phyloP scores from a whole-genome alignment of 2,329 filamentous ascomycete genomes.

The Apiospora hydei region DNA sequence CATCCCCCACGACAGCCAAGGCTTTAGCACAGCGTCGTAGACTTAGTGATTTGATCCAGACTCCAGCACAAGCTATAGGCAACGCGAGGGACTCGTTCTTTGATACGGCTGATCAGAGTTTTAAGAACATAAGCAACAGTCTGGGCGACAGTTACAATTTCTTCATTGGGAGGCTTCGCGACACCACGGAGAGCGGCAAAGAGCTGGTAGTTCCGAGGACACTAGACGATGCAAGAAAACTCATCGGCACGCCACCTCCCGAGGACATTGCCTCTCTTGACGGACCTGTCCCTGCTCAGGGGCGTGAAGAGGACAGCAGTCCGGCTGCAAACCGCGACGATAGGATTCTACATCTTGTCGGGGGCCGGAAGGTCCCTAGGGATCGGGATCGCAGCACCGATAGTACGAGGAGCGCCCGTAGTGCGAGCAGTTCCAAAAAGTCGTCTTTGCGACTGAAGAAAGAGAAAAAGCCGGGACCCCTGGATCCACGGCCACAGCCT shows the following conservation, averaged over 20 bases:
- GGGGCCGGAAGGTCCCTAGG: constrained; percentile 65
- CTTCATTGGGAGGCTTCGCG: constrained; percentile 85
- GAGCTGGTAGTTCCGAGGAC: constrained; percentile 80
- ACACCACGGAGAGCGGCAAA: constrained; percentile 62
- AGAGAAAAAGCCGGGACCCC: constrained; percentile 47
- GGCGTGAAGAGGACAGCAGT: constrained; percentile 46
- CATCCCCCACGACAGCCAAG: constrained; percentile 41
- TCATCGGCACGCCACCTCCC: constrained; percentile 76
- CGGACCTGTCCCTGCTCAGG: constrained; percentile 61
- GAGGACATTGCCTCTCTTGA: constrained; percentile 68
- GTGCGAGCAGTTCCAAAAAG: constrained; percentile 66
- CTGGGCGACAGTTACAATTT: constrained; percentile 94
- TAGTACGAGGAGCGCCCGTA: constrained; percentile 68
- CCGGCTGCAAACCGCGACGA: constrained; percentile 57
- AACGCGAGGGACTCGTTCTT: constrained; percentile 86
- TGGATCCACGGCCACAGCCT: constrained; percentile 40
- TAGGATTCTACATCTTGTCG: constrained; percentile 74
- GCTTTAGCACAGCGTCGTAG: constrained; percentile 65
- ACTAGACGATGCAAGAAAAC: constrained; percentile 87
- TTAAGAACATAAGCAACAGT: constrained; percentile 91
- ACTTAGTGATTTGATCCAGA: constrained; percentile 85
- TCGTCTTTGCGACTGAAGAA: constrained; percentile 57
- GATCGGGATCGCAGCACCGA: constrained; percentile 74
- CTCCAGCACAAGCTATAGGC: constrained; percentile 81
- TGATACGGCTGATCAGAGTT: constrained; percentile 86